Base-by-base conservation (phyloP, 139 green algal species). In the Chlorella sp. region DNA sequence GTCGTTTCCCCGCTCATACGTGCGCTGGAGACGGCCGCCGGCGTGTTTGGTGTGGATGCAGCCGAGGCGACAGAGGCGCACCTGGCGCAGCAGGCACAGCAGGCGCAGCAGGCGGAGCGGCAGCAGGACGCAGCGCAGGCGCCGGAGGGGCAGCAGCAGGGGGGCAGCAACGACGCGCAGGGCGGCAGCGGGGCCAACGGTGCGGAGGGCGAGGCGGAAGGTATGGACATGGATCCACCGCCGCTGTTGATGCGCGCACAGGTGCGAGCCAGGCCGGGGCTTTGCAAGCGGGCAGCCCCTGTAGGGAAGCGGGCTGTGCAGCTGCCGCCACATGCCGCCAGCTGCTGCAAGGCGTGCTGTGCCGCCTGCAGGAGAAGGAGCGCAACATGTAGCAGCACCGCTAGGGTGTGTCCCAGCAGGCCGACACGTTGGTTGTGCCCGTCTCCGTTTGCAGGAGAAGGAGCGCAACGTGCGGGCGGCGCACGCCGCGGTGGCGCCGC, bases 1-100 rank as follows among this genome's bases (percentile, higher is more conserved):
- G 65, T 92, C 20, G 79, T 86, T 14, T 89, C 81, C 0, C 89
- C 89, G 0, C 44, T 92, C 69, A 82, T 79, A 70, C 70, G 89
- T 1, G 80, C 89, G 1, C 75, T 92, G 51, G 89, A 92, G 76
- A 92, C 89, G 14, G 81, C 69, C 20, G 80, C 44, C 8, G 80
- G 80, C 32, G 44, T 84, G 65, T 73, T 76, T 30, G 64, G 44
- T 0, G 11, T 54, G 17, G 65, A 65, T 20, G 51, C 51, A 60
- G 51, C 51, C 22, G 11, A 60, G 14, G 51, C 51, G 11, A 60
- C 51, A 60, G 51, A 60, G 51, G 51, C 9, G 13, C 51, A 60
- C 51, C 51, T 60, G 14, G 51, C 51, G 51, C 75, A 76, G 69
- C 69, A 76, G 28, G 24, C 11, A 26, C 19, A 56, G 69, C 68